A percentile compares a stretch with the other conserved stretches of the same genome.
phyloP scores from a whole-genome alignment of 2,329 filamentous ascomycete genomes.

The Pseudogymnoascus sp. region DNA sequence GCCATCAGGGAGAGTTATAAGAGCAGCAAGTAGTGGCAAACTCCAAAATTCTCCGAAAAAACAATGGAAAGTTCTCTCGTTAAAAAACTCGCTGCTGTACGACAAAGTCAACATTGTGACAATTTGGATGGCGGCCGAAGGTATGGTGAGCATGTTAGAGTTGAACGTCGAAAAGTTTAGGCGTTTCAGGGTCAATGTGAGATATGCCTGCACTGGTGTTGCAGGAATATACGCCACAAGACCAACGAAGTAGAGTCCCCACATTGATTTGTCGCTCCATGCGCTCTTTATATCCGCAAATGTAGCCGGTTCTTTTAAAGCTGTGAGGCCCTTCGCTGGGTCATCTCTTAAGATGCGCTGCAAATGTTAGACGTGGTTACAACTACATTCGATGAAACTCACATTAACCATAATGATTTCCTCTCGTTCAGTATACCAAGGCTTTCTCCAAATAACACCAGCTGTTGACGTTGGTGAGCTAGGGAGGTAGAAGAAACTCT shows the following conservation, averaged over 20 bases:
- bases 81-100: constrained; percentile 46
- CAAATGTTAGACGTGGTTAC: not conserved
- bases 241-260: constrained; percentile 42
- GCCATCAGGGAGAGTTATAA: constrained; percentile 40
- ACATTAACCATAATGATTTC: constrained; percentile 62
- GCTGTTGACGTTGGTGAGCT: constrained; percentile 58
- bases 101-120: constrained; percentile 47
- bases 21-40: constrained; percentile 42
- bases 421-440: constrained; percentile 60
- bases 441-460: constrained; percentile 49
- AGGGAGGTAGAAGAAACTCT: constrained; percentile 50
- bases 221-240: constrained; percentile 42
- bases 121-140: constrained; percentile 48
- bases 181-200: constrained; percentile 47
- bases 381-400: not conserved
- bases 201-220: constrained; percentile 39
- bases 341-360: constrained; percentile 43
- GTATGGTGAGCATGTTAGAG: constrained; percentile 56
- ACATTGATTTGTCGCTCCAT: constrained; percentile 40
- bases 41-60: constrained; percentile 45
- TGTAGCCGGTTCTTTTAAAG: constrained; percentile 36
- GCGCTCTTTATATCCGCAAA: constrained; percentile 36
- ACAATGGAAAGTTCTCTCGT: constrained; percentile 46
- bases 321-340: constrained; percentile 43
- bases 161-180: constrained; percentile 51